Evolutionary conservation across 1,284 basidiomycete genomes (phyloP).

Genomic region (Cryptococcus amylolentus): DNA sequence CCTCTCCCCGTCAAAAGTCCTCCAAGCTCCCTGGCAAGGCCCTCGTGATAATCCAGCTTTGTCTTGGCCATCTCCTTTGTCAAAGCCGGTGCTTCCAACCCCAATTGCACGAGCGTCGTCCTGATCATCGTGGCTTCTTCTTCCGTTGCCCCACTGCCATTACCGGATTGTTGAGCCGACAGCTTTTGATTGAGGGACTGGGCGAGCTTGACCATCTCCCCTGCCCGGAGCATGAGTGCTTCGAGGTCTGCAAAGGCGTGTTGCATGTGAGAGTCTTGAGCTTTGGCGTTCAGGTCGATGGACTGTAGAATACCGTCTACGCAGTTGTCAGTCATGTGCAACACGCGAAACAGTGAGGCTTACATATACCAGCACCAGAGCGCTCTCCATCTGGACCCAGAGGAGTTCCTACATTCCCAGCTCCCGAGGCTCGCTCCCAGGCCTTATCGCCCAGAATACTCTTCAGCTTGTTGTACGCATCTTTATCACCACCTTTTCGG

Average conservation of each 20-base stretch:
- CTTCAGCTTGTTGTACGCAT: conserved; percentile 77
- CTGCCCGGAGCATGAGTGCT: conserved; percentile 84
- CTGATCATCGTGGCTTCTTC: conserved; percentile 83
- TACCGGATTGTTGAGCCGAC: conserved; percentile 52
- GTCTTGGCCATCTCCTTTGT: conserved; percentile 87
- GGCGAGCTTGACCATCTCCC: conserved; percentile 85
- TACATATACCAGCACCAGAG: conserved; percentile 34
- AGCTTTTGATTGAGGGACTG: conserved; percentile 82
- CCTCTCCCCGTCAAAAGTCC: conserved; percentile 56
- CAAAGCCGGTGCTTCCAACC: conserved; percentile 67
- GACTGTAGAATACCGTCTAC: conserved; percentile 74
- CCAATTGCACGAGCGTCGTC: conserved; percentile 81
- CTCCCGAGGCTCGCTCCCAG: conserved; percentile 57
- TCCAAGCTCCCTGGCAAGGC: conserved; percentile 79
- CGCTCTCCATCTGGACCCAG: conserved; percentile 4
- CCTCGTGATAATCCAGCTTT: conserved; percentile 73
- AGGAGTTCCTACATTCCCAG: background rate
- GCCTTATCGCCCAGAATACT: conserved; percentile 69
- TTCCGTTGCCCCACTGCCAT: conserved; percentile 48
- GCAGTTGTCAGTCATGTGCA: background rate
- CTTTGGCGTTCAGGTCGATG: conserved; percentile 65
- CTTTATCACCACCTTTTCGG: conserved; percentile 81
- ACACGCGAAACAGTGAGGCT: background rate
- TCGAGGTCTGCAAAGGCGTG: conserved; percentile 85
- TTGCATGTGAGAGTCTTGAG: conserved; percentile 65